Evolutionary conservation across 1,139 yeast species (phyloP).

Genomic region (Diutina catenulata): DNA sequence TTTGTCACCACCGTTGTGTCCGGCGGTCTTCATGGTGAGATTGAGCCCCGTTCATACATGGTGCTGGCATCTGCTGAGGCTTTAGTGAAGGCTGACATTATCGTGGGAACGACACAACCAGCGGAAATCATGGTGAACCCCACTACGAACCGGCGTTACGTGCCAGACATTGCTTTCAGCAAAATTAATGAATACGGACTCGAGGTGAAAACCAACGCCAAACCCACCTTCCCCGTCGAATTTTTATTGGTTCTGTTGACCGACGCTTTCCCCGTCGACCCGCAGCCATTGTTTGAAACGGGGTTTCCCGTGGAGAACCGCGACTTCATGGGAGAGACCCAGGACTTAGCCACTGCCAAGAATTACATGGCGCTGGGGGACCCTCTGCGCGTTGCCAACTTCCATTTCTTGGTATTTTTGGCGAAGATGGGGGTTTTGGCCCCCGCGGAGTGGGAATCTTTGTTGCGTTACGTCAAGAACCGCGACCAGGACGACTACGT

Average conservation of each 20-base stretch:
- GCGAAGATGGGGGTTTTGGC: constrained; percentile 41
- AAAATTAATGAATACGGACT: constrained; percentile 81
- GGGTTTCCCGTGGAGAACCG: constrained; percentile 69
- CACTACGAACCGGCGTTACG: constrained; percentile 62
- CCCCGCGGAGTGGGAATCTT: constrained; percentile 35
- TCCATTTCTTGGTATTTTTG: constrained; percentile 61
- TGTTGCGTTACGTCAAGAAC: constrained; percentile 30
- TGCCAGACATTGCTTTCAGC: constrained; percentile 87
- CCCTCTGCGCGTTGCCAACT: constrained; percentile 41
- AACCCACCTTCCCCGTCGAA: constrained; percentile 94
- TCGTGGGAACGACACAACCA: constrained; percentile 85
- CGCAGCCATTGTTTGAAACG: constrained; percentile 37
- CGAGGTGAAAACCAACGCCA: constrained; percentile 79
- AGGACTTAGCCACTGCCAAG: constrained; percentile 38
- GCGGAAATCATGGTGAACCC: constrained; percentile 74
- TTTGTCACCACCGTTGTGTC: constrained; percentile 88
- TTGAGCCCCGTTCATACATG: constrained; percentile 86
- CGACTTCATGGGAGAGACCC: constrained; percentile 61
- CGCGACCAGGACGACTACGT: constrained; percentile 33
- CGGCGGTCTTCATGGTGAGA: constrained; percentile 78
- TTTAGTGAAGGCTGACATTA: constrained; percentile 72
- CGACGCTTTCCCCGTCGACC: constrained; percentile 78
- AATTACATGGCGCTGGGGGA: constrained; percentile 35
- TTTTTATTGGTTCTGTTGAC: constrained; percentile 79
- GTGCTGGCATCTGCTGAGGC: constrained; percentile 85